phyloP scores from a whole-genome alignment of 139 green algal species.

The Chlorella sp. region DNA sequence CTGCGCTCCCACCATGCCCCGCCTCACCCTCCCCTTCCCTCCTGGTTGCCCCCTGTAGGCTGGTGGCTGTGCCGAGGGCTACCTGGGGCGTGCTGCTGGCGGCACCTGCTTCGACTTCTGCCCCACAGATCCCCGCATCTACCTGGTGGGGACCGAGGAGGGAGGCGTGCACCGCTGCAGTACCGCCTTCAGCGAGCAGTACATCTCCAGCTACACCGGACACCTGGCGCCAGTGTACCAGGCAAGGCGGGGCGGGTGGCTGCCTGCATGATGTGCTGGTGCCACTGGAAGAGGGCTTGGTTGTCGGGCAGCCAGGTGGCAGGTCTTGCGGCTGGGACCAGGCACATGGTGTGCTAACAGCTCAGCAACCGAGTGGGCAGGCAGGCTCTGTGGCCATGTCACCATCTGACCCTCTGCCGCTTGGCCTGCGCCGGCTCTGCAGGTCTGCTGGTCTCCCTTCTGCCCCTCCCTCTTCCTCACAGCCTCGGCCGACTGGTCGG shows the following conservation, averaged over 20 bases:
- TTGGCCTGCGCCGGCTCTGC: background rate
- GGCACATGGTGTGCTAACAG: background rate
- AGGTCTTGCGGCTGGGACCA: background rate
- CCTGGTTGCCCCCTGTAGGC: conserved; percentile 26
- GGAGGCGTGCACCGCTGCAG: conserved; percentile 88
- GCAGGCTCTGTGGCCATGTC: background rate
- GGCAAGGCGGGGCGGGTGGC: conserved; percentile 16
- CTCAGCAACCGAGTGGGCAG: background rate
- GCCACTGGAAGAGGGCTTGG: too few species aligned
- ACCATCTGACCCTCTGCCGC: background rate
- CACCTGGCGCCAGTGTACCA: conserved; percentile 85
- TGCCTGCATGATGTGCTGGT: background rate
- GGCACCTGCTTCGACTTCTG: conserved; percentile 91
- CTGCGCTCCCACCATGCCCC: background rate
- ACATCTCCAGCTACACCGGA: conserved; percentile 78
- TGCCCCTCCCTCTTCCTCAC: conserved; percentile 75
- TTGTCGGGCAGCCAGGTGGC: background rate
- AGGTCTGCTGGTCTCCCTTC: conserved; percentile 83
- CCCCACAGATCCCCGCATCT: conserved; percentile 70
- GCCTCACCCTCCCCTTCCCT: background rate
- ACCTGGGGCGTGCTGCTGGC: conserved; percentile 77
- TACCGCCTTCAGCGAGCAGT: conserved; percentile 85
- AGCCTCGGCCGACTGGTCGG: conserved; percentile 80
- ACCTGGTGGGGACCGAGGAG: conserved; percentile 85
- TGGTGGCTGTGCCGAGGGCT: conserved; percentile 58